Conservation (phyloP, 2,329 filamentous ascomycete genomes). For the Claviceps sp. region DNA sequence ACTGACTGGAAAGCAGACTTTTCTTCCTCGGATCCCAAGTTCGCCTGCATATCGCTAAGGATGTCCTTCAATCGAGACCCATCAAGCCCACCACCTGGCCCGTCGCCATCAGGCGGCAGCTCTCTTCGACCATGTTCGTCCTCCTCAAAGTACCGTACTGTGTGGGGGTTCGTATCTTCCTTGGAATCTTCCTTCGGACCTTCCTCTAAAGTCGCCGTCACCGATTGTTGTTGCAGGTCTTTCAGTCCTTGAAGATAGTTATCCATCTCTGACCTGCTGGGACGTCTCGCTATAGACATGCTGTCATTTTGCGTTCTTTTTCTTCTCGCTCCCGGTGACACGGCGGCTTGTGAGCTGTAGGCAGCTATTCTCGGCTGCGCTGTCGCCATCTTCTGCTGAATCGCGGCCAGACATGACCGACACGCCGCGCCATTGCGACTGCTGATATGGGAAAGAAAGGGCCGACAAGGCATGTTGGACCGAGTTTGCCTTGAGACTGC, state of each 20-base stretch:
- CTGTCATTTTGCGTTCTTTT: slow-evolving; percentile 5
- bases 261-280: slow-evolving; percentile 14
- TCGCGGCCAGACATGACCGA: slow-evolving; percentile 21
- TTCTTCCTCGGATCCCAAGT: slow-evolving; percentile 22
- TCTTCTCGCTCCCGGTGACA: slow-evolving; percentile 9
- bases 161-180: slow-evolving; percentile 12
- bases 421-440: slow-evolving; percentile 23
- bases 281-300: slow-evolving; percentile 12
- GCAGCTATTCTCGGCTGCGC: slow-evolving; percentile 16
- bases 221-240: slow-evolving; percentile 10
- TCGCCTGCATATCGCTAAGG: slow-evolving; percentile 24
- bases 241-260: slow-evolving; percentile 16
- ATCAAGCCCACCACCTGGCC: slow-evolving; percentile 24
- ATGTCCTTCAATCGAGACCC: slow-evolving; percentile 22
- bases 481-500: not conserved
- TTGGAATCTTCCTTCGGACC: slow-evolving; percentile 7
- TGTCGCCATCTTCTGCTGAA: slow-evolving; percentile 15
- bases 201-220: slow-evolving; percentile 1
- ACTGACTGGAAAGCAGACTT: slow-evolving; percentile 21
- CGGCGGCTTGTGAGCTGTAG: slow-evolving; percentile 20
- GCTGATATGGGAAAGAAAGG: slow-evolving; percentile 21
- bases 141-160: slow-evolving; percentile 37
- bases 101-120: slow-evolving; percentile 23
- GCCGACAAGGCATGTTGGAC: slow-evolving; percentile 22
- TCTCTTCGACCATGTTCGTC: slow-evolving; percentile 22